A percentile compares a stretch with the other conserved stretches of the same genome.
phyloP scores from a whole-genome alignment of 2,329 filamentous ascomycete genomes.

The Colletotrichum tropicale region DNA sequence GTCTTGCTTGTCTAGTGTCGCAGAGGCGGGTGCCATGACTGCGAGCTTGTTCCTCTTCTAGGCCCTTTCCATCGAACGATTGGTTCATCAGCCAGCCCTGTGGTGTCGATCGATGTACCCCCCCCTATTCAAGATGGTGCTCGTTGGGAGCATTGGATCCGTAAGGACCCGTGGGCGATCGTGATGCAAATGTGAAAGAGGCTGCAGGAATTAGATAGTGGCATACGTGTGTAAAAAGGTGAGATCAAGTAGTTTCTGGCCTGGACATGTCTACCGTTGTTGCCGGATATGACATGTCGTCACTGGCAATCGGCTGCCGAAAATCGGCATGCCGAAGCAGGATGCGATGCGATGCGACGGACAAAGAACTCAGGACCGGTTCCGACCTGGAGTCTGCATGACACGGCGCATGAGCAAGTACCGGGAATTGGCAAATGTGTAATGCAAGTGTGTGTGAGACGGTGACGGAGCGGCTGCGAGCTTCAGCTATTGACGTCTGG shows the following conservation, averaged over 20 bases:
- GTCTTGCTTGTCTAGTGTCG: constrained; percentile 14
- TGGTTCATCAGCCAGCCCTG: constrained; percentile 27
- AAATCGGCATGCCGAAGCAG: constrained; percentile 1
- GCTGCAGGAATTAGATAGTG: neutral
- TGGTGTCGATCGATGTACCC: constrained; percentile 19
- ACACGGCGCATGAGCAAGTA: constrained; percentile 7
- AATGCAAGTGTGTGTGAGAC: neutral
- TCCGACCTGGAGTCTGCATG: neutral
- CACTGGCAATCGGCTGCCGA: neutral
- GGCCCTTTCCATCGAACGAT: constrained; percentile 25
- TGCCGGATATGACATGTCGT: neutral
- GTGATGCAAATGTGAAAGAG: neutral
- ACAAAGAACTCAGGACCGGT: neutral
- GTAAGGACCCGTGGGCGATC: neutral
- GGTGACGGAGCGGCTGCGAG: neutral
- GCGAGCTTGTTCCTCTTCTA: constrained; percentile 32
- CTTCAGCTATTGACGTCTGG: neutral
- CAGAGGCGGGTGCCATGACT: constrained; percentile 3
- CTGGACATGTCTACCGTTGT: neutral
- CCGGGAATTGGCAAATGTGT: neutral
- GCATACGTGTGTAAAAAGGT: neutral
- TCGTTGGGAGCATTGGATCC: neutral
- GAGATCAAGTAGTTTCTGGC: neutral
- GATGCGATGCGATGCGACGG: neutral
- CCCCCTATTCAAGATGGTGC: neutral